Base-by-base conservation (phyloP, 2,329 filamentous ascomycete genomes). In the Fusarium stilboides region DNA sequence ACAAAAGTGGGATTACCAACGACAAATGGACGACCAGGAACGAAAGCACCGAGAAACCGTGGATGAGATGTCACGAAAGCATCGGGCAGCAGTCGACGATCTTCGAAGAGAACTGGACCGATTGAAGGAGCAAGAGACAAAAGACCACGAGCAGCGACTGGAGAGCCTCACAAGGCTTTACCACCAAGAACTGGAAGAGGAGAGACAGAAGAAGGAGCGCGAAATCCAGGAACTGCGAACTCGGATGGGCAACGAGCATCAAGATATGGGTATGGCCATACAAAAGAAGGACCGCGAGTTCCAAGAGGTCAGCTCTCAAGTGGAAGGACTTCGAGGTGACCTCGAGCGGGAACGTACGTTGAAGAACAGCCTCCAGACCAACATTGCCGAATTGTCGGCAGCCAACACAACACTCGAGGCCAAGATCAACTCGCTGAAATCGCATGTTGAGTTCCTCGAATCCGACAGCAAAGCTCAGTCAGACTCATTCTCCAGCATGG, bases 391-490 rank as follows among this genome's bases (percentile, higher is more conserved):
- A 39, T 83, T 88, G 9, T 86, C 88, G 6, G 84, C 85, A 10
- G 88, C 89, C 40, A 89, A 88, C 59, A 83, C 89, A 13, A 87
- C 88, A 0, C 83, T 97, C 13, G 93, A 97, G 71, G 90, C 89
- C 36, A 89, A 92, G 24, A 90, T 92, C 68, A 89, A 91, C 67
- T 91, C 91, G 5, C 86, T 97, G 68, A 89, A 91, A 71, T 92
- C 93, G 3, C 92, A 95, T 72, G 92, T 97, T 60, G 91, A 94
- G 69, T 97, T 97, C 76, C 87, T 98, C 19, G 94, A 98, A 77
- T 96, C 93, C 1, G 94, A 94, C 74, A 94, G 89, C 78, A 93
- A 97, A 79, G 92, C 94, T 15, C 94, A 98, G 74, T 96, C 94
- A 1, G 89, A 95, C 74, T 90, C 92, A 13, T 97, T 95, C 79